Conservation (phyloP, 2,329 filamentous ascomycete genomes). For the Huntiella omanensis region DNA sequence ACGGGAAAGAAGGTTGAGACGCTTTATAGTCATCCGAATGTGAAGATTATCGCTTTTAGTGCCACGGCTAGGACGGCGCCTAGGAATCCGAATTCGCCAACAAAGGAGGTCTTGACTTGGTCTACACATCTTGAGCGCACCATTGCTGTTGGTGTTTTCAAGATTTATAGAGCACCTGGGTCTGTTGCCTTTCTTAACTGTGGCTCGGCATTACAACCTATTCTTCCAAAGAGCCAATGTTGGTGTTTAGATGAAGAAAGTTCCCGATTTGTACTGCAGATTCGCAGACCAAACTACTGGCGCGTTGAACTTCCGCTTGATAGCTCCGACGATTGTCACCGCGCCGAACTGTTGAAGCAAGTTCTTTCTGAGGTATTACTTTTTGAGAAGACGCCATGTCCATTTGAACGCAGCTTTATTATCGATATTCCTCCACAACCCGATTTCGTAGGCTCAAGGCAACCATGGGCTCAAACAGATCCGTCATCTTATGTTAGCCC, state of each 20-base stretch:
- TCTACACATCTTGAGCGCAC: conserved; percentile 60
- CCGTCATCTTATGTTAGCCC: conserved; percentile 6
- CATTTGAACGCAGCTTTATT: conserved; percentile 60
- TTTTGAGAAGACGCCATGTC: conserved; percentile 77
- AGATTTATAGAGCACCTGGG: conserved; percentile 71
- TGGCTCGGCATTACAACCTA: conserved; percentile 64
- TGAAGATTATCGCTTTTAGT: conserved; percentile 45
- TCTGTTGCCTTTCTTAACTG: conserved; percentile 80
- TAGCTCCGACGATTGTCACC: conserved; percentile 37
- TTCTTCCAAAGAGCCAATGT: conserved; percentile 76
- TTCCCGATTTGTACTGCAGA: conserved; percentile 68
- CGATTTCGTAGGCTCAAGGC: background rate
- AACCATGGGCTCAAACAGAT: conserved; percentile 5
- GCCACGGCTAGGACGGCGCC: conserved; percentile 18
- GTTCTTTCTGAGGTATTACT: conserved; percentile 56
- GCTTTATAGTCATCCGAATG: conserved; percentile 54
- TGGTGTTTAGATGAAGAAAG: conserved; percentile 80
- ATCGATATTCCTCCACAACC: conserved; percentile 54
- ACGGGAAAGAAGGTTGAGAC: conserved; percentile 34
- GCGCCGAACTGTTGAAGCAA: conserved; percentile 47
- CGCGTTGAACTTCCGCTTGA: conserved; percentile 59
- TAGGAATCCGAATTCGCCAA: conserved; percentile 24
- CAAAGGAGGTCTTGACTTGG: conserved; percentile 44
- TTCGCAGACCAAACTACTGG: conserved; percentile 70
- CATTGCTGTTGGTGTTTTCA: conserved; percentile 59